Conservation (phyloP, 495 filamentous ascomycete genomes). For the Daldinia caldariorum region DNA sequence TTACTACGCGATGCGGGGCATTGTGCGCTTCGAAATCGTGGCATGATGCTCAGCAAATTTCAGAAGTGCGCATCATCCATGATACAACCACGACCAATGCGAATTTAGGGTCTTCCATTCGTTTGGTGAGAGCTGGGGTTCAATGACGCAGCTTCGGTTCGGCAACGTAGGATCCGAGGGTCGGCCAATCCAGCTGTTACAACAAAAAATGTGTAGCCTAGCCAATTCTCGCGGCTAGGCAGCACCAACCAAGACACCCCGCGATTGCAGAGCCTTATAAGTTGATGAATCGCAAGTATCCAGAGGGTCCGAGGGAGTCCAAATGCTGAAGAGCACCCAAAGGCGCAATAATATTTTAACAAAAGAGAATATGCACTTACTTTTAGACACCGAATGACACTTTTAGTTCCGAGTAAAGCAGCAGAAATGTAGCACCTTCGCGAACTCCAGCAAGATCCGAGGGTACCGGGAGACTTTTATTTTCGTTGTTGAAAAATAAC, state of each 20-base stretch:
- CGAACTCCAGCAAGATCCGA: constrained; percentile 50
- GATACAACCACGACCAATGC: constrained; percentile 10
- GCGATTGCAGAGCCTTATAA: constrained; percentile 8
- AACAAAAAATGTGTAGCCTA: constrained; percentile 30
- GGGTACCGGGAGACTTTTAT: constrained; percentile 47
- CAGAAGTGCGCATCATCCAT: constrained; percentile 11
- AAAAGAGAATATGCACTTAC: constrained; percentile 46
- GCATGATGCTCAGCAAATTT: constrained; percentile 16
- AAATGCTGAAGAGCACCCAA: constrained; percentile 40
- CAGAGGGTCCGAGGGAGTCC: constrained; percentile 28
- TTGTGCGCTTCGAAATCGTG: constrained; percentile 26
- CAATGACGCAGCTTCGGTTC: constrained; percentile 49
- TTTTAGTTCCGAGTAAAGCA: constrained; percentile 51
- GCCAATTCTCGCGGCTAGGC: constrained; percentile 18
- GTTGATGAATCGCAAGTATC: constrained; percentile 14
- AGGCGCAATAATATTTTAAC: constrained; percentile 15
- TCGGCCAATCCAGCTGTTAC: constrained; percentile 34
- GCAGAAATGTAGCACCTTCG: constrained; percentile 49
- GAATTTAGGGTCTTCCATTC: constrained; percentile 7
- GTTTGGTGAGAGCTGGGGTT: constrained; percentile 19
- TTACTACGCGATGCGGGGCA: constrained; percentile 45
- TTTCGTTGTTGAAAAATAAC: constrained; percentile 48
- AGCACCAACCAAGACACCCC: constrained; percentile 9
- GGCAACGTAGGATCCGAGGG: constrained; percentile 39
- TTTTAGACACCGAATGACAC: constrained; percentile 54